A percentile compares a stretch with the other conserved stretches of the same genome.
These are phyloP conservation scores for Aspergillus diversus DNA, from an alignment of 495 filamentous ascomycete species.

Conservation along the genomic window DNA sequence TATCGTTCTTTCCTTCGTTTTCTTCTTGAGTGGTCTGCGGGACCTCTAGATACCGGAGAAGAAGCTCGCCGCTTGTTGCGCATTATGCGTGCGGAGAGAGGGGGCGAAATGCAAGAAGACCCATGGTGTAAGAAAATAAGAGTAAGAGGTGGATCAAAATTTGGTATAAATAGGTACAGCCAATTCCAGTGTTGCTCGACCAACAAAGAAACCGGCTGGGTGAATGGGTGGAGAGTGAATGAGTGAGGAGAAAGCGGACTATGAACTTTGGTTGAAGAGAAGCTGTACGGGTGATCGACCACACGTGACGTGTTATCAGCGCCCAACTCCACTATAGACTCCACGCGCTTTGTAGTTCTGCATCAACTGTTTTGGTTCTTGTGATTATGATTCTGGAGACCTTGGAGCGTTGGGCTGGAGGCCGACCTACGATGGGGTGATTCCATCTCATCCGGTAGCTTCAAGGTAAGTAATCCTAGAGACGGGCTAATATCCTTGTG, in stretches of 20 bases:
- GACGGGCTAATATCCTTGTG: no score
- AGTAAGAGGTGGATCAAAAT: slow-evolving; percentile 3
- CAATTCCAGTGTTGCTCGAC: neutral
- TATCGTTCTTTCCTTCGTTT: slow-evolving; percentile 15
- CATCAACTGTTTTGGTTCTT: no score
- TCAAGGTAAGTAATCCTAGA: no score
- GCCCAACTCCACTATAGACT: slow-evolving; percentile 18
- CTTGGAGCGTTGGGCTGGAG: no score
- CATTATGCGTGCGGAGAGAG: slow-evolving; percentile 33
- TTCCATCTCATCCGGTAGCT: no score
- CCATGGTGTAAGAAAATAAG: slow-evolving; percentile 25
- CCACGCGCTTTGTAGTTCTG: neutral
- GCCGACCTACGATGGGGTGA: no score
- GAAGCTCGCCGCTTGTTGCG: slow-evolving; percentile 27
- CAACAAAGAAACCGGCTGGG: neutral
- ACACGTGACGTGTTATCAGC: slow-evolving; percentile 28
- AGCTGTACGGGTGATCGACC: slow-evolving; percentile 27
- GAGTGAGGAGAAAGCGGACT: slow-evolving; percentile 9
- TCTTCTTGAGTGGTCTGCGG: slow-evolving; percentile 12
- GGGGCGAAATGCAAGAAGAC: slow-evolving; percentile 11
- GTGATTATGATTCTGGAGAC: no score
- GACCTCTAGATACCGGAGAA: slow-evolving; percentile 19
- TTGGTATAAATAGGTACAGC: neutral
- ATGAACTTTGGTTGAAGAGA: slow-evolving; percentile 20
- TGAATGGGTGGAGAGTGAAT: slow-evolving; percentile 11